Conservation (phyloP, 2,329 filamentous ascomycete genomes). For the Rachicladosporium sp. region DNA sequence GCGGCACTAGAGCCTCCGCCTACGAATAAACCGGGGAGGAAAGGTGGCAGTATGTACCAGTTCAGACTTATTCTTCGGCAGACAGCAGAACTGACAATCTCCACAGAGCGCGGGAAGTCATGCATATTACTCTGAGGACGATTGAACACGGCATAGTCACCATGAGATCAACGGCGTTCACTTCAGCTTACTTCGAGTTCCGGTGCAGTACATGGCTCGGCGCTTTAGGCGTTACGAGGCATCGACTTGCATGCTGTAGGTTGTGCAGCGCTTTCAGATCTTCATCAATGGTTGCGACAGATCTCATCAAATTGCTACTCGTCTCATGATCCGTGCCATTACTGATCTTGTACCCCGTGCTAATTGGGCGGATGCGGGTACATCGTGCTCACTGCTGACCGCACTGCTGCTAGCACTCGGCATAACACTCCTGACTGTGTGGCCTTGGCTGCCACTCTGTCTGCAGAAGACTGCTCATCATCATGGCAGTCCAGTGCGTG, state of each 20-base stretch:
- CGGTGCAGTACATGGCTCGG: constrained; percentile 4
- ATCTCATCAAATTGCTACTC: neutral
- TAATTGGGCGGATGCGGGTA: no score
- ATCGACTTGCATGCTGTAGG: neutral
- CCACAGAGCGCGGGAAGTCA: constrained; percentile 21
- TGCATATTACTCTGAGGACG: constrained; percentile 21
- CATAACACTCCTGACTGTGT: neutral
- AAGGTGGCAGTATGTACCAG: constrained; percentile 4
- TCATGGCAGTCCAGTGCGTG: no score
- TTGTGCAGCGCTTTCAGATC: neutral
- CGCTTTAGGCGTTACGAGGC: neutral
- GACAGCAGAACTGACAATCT: constrained; percentile 1
- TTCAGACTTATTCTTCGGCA: neutral
- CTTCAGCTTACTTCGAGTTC: constrained; percentile 4
- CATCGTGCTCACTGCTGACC: neutral
- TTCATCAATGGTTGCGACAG: neutral
- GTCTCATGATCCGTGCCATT: no score
- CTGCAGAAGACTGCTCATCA: no score
- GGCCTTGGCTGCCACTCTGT: no score
- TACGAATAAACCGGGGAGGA: constrained; percentile 52
- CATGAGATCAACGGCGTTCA: neutral
- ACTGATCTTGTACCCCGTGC: no score
- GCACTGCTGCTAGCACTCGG: neutral
- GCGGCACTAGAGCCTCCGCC: constrained; percentile 81
- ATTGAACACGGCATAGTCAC: neutral